Percentiles rank a stretch among this genome's conserved stretches.
Conservation (phyloP, 192 early-diverging fungal species). For the Pilaira anomala region DNA sequence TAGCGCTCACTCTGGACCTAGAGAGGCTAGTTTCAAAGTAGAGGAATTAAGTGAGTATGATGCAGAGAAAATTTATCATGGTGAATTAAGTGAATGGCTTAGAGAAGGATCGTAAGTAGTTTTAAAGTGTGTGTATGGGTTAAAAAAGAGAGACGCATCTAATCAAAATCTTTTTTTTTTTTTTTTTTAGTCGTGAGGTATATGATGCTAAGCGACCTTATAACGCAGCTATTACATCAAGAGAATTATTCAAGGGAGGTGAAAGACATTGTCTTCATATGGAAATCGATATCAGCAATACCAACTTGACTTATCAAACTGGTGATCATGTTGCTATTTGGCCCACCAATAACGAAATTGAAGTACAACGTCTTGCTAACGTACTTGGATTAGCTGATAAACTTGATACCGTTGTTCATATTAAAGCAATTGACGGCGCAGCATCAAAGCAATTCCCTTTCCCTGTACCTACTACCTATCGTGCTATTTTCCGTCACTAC, state of each 20-base stretch:
- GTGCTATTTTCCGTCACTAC: constrained; percentile 87
- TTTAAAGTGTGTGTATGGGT: background rate
- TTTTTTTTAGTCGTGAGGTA: constrained; percentile 39
- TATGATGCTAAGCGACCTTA: constrained; percentile 91
- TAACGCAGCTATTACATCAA: constrained; percentile 62
- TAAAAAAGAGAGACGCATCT: background rate
- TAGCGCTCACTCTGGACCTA: constrained; percentile 12
- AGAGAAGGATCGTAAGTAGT: constrained; percentile 12
- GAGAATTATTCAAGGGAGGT: constrained; percentile 64
- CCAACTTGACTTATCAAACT: constrained; percentile 79
- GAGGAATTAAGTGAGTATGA: constrained; percentile 38
- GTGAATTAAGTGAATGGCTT: constrained; percentile 29
- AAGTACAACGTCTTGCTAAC: constrained; percentile 64
- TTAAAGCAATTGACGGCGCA: constrained; percentile 69
- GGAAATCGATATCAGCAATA: constrained; percentile 86
- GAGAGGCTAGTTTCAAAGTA: constrained; percentile 54
- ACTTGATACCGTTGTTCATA: constrained; percentile 65
- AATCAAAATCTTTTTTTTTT: background rate
- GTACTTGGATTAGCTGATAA: constrained; percentile 60
- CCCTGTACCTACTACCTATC: constrained; percentile 82
- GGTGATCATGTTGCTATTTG: constrained; percentile 97
- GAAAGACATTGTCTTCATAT: constrained; percentile 89
- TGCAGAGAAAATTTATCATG: constrained; percentile 44
- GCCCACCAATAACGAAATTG: constrained; percentile 79
- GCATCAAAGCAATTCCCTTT: constrained; percentile 82